Evolutionary conservation across 1,284 basidiomycete species (phyloP).

Genomic region (Tilletia setariae): DNA sequence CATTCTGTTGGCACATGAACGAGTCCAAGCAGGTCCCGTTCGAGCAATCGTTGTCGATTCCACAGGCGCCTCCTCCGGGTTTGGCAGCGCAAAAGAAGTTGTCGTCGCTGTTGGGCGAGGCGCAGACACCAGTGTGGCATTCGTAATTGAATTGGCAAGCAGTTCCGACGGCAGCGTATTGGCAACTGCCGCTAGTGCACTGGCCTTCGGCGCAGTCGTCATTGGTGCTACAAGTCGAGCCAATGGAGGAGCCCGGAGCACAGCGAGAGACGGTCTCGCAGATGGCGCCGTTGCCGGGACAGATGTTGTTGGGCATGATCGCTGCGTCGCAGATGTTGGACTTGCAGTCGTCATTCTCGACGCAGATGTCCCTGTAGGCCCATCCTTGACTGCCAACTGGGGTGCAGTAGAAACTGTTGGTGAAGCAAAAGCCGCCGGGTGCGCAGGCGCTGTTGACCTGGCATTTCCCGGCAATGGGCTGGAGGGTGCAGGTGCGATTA

Average conservation of each 20-base stretch:
- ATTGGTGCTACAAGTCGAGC: neutral
- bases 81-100: neutral
- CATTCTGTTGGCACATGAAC: neutral
- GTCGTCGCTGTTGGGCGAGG: neutral
- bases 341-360: neutral
- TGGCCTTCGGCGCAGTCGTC: neutral
- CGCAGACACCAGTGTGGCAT: neutral
- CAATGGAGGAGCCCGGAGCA: neutral
- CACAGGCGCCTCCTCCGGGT: neutral
- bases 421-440: too few relatives aligned
- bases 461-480: too few relatives aligned
- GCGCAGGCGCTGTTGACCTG: too few relatives aligned
- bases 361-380: neutral
- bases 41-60: neutral
- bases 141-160: neutral
- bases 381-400: too few relatives aligned
- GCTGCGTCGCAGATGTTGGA: neutral
- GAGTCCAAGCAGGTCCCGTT: neutral
- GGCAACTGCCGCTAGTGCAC: neutral
- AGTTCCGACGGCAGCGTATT: neutral
- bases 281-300: neutral
- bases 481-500: too few relatives aligned
- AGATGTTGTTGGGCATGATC: neutral
- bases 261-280: constrained; percentile 4
- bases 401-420: too few relatives aligned